Base-by-base conservation (phyloP, 2,329 filamentous ascomycete genomes). In the Penicillium sp. region DNA sequence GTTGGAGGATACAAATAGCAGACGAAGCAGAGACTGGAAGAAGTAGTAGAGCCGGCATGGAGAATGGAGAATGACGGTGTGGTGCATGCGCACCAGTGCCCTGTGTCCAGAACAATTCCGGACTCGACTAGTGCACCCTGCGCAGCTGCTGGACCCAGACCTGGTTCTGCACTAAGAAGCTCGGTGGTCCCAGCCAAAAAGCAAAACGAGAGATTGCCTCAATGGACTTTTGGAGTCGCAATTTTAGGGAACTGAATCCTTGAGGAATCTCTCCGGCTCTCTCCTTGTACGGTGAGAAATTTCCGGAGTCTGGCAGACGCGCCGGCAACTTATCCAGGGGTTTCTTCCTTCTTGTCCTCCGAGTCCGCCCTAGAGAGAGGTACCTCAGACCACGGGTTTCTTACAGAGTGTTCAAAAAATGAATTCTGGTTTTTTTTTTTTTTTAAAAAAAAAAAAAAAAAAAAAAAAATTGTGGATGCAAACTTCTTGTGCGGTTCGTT, bases 1-100 rank as follows among this genome's bases (percentile, higher is more conserved):
- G 62, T 62, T 64, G 64, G 61, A 58, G 60, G 61, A 67, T 68
- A 61, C 62, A 67, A 68, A 67, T 66, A 44, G 52, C 3, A 38
- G 51, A 53, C 35, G 13, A 41, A 41, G 31, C 23, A 41, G 19
- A 31, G 26, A 31, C 5, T 17, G 19, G 48, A 11, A 48, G 48
- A 19, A n/a, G 48, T 7, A 30, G 48, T 17, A 30, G 48, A 54
- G 26, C 35, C 31, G 26, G n/a, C 8, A 45, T 41, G n/a, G 44
- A 56, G 44, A 41, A 47, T 56, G 53, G 50, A 54, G 51, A 54
- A 54, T 44, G 55, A 49, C 30, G 46, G 46, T 41, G 55, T 57
- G 55, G 30, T 48, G 55, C 29, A 49, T 50, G 31, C 29, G 46
- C 31, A 41, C 46, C 45, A 48, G 31, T 30, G 45, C 38, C 15